These are phyloP conservation scores for Rhizopus sp. DNA, from an alignment of 371 early-diverging fungal genomes.

Conservation along the genomic window DNA sequence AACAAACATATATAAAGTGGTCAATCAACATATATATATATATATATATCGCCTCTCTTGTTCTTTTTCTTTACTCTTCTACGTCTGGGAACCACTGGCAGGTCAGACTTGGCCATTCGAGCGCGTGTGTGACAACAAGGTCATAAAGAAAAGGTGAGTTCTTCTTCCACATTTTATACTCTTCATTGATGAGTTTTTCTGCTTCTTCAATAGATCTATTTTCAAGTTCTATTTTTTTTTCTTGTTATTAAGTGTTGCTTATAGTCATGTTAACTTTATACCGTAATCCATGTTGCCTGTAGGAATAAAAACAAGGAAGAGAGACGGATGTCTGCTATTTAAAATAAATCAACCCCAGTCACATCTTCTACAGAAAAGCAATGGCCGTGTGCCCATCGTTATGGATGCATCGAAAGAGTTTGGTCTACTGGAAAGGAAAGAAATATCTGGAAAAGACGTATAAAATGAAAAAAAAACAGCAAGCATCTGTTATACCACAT, in stretches of 20 bases:
- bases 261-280: constrained; percentile 2
- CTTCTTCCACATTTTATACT: constrained; percentile 99
- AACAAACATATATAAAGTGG: not conserved
- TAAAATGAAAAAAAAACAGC: too few relatives aligned
- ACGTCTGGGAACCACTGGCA: constrained; percentile 99
- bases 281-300: constrained; percentile 23
- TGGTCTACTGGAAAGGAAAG: too few relatives aligned
- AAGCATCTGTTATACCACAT: too few relatives aligned
- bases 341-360: constrained; percentile 1
- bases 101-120: constrained; percentile 98
- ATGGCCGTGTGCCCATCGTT: too few relatives aligned
- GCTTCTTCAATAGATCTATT: constrained; percentile 44
- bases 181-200: constrained; percentile 93
- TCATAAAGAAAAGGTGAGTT: constrained; percentile 99
- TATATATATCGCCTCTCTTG: not conserved
- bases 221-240: constrained; percentile 10
- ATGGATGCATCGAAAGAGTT: too few relatives aligned
- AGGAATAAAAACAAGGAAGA: not conserved
- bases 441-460: too few relatives aligned
- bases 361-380: not conserved
- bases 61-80: constrained; percentile 67
- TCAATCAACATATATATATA: constrained; percentile 4
- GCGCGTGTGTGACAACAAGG: constrained; percentile 95
- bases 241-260: not conserved
- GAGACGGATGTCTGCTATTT: not conserved